phyloP scores from a whole-genome alignment of 2,329 filamentous ascomycete species.

The Colletotrichum cuscutae region DNA sequence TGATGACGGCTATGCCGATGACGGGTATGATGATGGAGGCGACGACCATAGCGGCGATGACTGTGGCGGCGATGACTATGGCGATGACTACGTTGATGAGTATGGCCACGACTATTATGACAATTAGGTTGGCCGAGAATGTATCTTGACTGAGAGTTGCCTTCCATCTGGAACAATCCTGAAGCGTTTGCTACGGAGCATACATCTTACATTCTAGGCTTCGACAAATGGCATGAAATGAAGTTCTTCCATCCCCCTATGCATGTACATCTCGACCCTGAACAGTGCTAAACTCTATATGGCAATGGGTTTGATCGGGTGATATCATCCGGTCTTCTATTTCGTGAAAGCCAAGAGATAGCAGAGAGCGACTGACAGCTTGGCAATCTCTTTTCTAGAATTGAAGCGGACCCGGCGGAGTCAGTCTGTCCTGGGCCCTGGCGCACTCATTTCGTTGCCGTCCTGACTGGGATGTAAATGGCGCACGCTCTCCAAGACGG shows the following conservation, averaged over 20 bases:
- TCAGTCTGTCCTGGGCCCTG: too few relatives aligned
- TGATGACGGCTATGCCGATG: constrained; percentile 2
- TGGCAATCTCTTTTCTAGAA: too few relatives aligned
- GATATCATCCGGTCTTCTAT: too few relatives aligned
- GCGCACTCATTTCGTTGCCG: too few relatives aligned
- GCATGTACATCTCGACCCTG: neutral
- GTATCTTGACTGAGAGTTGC: neutral
- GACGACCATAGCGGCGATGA: constrained; percentile 54
- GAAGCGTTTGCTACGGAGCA: neutral
- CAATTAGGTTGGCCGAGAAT: constrained; percentile 20
- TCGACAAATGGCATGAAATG: neutral
- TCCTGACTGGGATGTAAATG: too few relatives aligned
- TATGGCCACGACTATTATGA: constrained; percentile 21
- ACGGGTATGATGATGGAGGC: constrained; percentile 42
- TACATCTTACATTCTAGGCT: neutral
- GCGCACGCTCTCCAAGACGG: too few relatives aligned
- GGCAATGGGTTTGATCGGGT: too few relatives aligned
- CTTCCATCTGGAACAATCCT: neutral
- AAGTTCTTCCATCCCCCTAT: neutral
- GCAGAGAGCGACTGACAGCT: too few relatives aligned
- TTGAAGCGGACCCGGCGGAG: too few relatives aligned
- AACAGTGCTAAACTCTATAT: too few relatives aligned
- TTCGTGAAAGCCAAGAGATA: too few relatives aligned
- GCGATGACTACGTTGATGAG: constrained; percentile 31
- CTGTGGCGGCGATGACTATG: constrained; percentile 43